Percentiles rank a stretch among this genome's conserved stretches.
Evolutionary conservation across 2,329 filamentous ascomycete species (phyloP).

Genomic region (Pestalotiopsis sp.): DNA sequence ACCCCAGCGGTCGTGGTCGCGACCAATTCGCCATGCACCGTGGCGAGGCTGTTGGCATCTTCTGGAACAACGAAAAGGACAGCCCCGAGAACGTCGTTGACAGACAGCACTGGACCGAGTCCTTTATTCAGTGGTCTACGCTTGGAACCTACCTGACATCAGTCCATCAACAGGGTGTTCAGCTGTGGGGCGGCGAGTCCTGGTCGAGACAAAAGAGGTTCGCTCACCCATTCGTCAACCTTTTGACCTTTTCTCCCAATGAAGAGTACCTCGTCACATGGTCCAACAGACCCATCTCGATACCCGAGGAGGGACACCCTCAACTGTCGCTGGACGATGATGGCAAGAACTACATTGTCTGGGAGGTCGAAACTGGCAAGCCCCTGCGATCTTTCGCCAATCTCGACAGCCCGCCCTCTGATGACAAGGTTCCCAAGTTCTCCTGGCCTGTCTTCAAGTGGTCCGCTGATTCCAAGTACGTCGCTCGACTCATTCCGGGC

Average conservation of each 20-base stretch:
- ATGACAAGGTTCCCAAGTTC: constrained; percentile 77
- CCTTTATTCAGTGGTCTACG: constrained; percentile 97
- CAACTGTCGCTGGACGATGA: constrained; percentile 90
- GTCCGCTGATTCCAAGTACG: constrained; percentile 97
- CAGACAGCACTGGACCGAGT: constrained; percentile 95
- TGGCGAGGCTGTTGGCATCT: constrained; percentile 88
- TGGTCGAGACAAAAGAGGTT: constrained; percentile 94
- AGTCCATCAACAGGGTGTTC: constrained; percentile 93
- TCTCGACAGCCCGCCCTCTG: constrained; percentile 71
- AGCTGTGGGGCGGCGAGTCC: constrained; percentile 90
- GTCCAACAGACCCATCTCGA: constrained; percentile 91
- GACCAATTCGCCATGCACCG: constrained; percentile 97
- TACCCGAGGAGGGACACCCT: constrained; percentile 85
- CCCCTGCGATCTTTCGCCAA: constrained; percentile 93
- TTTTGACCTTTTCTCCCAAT: constrained; percentile 91
- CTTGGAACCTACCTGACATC: constrained; percentile 92
- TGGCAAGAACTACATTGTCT: constrained; percentile 99
- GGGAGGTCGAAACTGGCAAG: constrained; percentile 89
- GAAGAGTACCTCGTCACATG: constrained; percentile 96
- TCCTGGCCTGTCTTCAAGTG: constrained; percentile 99
- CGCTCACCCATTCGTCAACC: constrained; percentile 91
- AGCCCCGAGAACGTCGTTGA: constrained; percentile 86
- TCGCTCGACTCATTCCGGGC: constrained; percentile 86
- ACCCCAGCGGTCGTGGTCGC: constrained; percentile 76
- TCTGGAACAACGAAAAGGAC: constrained; percentile 98